Percentiles rank a stretch among this genome's conserved stretches.
Evolutionary conservation across 1,284 basidiomycete genomes (phyloP).

Genomic region (Crucibulum cyathiforme): DNA sequence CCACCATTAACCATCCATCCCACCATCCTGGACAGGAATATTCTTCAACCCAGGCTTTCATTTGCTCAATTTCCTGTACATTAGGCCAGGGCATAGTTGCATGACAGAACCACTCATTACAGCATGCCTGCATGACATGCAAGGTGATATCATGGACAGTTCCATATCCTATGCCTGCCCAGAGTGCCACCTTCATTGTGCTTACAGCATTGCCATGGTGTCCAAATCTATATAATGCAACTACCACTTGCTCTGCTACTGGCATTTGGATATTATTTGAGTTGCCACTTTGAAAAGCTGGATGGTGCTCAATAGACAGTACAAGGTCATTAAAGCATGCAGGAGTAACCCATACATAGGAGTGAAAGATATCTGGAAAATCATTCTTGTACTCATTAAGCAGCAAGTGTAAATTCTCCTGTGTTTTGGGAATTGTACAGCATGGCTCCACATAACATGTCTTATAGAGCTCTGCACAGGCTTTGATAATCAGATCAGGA

Average conservation of each 20-base stretch:
- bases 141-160: constrained; percentile 23
- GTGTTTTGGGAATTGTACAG: neutral
- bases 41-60: constrained; percentile 1
- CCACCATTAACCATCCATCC: constrained; percentile 26
- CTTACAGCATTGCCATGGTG: constrained; percentile 39
- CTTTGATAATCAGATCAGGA: neutral
- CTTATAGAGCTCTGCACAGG: neutral
- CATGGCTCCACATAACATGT: neutral
- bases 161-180: constrained; percentile 33
- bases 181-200: constrained; percentile 26
- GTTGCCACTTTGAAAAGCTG: constrained; percentile 32
- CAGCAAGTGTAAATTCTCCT: neutral
- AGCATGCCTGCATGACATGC: constrained; percentile 16
- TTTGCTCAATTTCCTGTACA: neutral
- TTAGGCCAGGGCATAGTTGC: constrained; percentile 4
- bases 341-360: constrained; percentile 2
- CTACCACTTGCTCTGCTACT: constrained; percentile 34
- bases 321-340: constrained; percentile 25
- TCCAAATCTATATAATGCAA: constrained; percentile 37
- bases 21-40: constrained; percentile 24
- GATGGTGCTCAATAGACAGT: constrained; percentile 15
- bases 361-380: constrained; percentile 6
- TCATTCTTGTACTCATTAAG: neutral
- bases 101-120: neutral
- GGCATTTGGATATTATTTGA: constrained; percentile 28